Base-by-base conservation (phyloP, 2,329 filamentous ascomycete genomes). In the Cladosporium sp. region DNA sequence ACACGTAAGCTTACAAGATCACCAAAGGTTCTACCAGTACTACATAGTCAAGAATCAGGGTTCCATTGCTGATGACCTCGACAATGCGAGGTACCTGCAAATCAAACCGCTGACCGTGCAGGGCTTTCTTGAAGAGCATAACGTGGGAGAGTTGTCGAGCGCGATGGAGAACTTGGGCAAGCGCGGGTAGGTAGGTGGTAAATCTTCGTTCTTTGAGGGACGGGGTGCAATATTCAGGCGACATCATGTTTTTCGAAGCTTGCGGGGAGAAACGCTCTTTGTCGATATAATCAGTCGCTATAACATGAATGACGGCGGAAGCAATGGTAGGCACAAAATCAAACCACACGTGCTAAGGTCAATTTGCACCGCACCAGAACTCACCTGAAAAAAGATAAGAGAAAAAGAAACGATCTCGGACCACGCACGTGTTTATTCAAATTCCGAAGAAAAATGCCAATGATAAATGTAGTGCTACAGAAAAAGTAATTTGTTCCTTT, bases 361-460 rank as follows among this genome's bases (percentile, higher is more conserved):
- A n/a, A n/a, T n/a, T n/a, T n/a, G n/a, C n/a, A n/a, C n/a, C n/a
- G n/a, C n/a, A n/a, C n/a, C n/a, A n/a, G n/a, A n/a, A n/a, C n/a
- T n/a, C n/a, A n/a, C n/a, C n/a, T n/a, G n/a, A n/a, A n/a, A n/a
- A n/a, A n/a, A n/a, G n/a, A n/a, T n/a, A n/a, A n/a, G n/a, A n/a
- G n/a, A n/a, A n/a, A 34, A 34, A 34, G 3, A 12, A 34, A 12
- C n/a, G n/a, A n/a, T 34, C 30, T 55, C 52, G 52, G 52, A 20
- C 52, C 52, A 55, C 52, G 37, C 52, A 45, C 52, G 52, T 55
- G 52, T 55, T 55, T 55, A 55, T 55, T 42, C 38, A 37, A 8
- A 22, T 45, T 55, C 52, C 52, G 51, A 55, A 38, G 25, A 25
- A 25, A 25, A 25, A 25, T 25, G 25, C 6, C 25, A 25, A 28